These are phyloP conservation scores for Sporobolomyces pararoseus DNA, from an alignment of 768 basidiomycete genomes.

Conservation along the genomic window DNA sequence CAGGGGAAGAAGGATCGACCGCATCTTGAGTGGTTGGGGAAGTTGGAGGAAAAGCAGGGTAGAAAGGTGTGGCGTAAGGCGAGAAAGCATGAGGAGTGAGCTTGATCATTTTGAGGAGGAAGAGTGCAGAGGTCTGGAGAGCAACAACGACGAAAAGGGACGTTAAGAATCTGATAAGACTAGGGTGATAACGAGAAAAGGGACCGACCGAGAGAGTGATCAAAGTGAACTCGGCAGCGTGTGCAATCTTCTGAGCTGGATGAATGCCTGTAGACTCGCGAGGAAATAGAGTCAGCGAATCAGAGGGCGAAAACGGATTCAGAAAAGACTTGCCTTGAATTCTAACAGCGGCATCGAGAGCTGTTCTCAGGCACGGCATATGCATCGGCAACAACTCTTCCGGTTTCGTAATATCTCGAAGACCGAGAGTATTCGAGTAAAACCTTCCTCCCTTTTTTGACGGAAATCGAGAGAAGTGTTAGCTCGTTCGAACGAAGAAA, in stretches of 20 bases:
- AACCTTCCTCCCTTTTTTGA: constrained; percentile 24
- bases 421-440: constrained; percentile 27
- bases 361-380: constrained; percentile 18
- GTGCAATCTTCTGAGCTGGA: constrained; percentile 29
- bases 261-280: constrained; percentile 7
- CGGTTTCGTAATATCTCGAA: constrained; percentile 32
- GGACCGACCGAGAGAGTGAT: constrained; percentile 23
- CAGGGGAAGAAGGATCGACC: constrained; percentile 28
- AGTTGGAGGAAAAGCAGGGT: constrained; percentile 10
- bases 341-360: constrained; percentile 28
- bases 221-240: constrained; percentile 35
- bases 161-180: background rate
- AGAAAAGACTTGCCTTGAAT: constrained; percentile 19
- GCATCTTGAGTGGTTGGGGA: background rate
- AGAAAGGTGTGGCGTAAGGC: background rate
- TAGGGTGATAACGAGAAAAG: no score
- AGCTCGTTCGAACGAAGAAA: background rate
- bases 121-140: constrained; percentile 31
- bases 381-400: constrained; percentile 29
- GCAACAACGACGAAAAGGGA: no score
- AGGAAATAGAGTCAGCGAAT: background rate
- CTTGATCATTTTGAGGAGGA: constrained; percentile 42
- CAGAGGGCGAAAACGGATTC: no score
- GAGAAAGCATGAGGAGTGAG: constrained; percentile 32
- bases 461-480: background rate